A percentile compares a stretch with the other conserved stretches of the same genome.
Evolutionary conservation across 176 grass and related monocot genomes (phyloP).

Genomic region (Dactylis glomerata): DNA sequence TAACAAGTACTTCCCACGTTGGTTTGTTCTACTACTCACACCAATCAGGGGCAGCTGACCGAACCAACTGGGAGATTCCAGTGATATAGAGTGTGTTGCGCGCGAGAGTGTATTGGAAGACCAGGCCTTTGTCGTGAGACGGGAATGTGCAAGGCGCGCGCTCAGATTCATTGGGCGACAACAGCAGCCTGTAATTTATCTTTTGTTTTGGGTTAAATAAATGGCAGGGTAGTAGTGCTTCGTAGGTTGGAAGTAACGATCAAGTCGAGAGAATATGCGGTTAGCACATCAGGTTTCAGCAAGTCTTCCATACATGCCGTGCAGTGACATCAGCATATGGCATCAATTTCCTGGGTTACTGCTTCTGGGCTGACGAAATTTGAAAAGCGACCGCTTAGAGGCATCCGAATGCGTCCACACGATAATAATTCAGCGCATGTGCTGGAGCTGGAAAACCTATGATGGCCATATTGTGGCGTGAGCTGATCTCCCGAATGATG

Average conservation of each 20-base stretch:
- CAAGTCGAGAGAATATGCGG: neutral
- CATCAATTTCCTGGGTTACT: neutral
- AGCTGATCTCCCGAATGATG: no score
- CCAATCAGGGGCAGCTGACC: neutral
- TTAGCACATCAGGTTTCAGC: constrained; percentile 11
- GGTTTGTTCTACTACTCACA: no score
- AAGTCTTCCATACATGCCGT: no score
- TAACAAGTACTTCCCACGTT: no score
- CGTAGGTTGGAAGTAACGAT: neutral
- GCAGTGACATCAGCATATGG: neutral
- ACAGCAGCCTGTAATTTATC: neutral
- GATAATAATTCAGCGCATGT: no score
- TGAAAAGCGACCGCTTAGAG: neutral
- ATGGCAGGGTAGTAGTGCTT: neutral
- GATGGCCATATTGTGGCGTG: no score
- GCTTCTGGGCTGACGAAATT: neutral
- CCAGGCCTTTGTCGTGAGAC: neutral
- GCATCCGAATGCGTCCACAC: neutral
- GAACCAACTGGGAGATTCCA: neutral
- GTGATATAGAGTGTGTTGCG: neutral
- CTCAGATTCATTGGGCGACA: neutral
- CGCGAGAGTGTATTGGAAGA: neutral
- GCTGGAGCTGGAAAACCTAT: no score
- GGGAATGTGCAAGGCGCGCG: neutral
- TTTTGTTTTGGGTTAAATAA: no score